Conservation (phyloP, 2,329 filamentous ascomycete species). For the Venturia aucupariae region DNA sequence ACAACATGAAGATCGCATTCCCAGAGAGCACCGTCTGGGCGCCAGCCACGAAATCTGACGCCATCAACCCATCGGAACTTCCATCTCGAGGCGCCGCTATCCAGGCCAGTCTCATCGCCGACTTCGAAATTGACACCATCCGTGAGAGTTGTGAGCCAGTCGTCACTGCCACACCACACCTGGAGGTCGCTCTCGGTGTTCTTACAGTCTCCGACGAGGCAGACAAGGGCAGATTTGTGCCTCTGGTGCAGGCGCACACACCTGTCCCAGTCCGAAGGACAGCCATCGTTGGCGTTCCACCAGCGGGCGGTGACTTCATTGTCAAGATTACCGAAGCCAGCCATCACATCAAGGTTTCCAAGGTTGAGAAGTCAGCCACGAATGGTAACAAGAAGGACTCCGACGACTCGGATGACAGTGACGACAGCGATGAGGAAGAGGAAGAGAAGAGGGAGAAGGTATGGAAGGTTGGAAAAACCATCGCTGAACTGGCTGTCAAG, state of each 20-base stretch:
- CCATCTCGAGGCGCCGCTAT: conserved; percentile 84
- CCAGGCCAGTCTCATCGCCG: conserved; percentile 86
- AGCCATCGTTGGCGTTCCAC: conserved; percentile 65
- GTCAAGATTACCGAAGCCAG: conserved; percentile 81
- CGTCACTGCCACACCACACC: conserved; percentile 88
- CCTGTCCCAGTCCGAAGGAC: conserved; percentile 82
- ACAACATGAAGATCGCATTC: conserved; percentile 72
- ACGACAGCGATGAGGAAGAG: conserved; percentile 62
- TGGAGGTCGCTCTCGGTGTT: conserved; percentile 80
- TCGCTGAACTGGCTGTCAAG: conserved; percentile 79
- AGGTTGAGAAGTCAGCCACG: conserved; percentile 61
- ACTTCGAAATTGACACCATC: conserved; percentile 89
- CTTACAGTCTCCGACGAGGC: conserved; percentile 48
- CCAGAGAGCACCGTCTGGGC: conserved; percentile 65
- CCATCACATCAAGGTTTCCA: conserved; percentile 87
- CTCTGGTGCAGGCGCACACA: conserved; percentile 77
- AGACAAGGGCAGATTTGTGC: conserved; percentile 48
- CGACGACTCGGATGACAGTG: conserved; percentile 53
- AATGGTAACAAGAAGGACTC: conserved; percentile 40
- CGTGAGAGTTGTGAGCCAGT: conserved; percentile 93
- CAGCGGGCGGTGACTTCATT: conserved; percentile 77
- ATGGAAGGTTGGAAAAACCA: conserved; percentile 75
- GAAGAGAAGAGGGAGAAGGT: conserved; percentile 84
- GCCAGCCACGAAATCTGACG: conserved; percentile 64
- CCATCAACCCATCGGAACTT: conserved; percentile 91